Conservation (phyloP, 306 rosid species). For the Senna siamea region DNA sequence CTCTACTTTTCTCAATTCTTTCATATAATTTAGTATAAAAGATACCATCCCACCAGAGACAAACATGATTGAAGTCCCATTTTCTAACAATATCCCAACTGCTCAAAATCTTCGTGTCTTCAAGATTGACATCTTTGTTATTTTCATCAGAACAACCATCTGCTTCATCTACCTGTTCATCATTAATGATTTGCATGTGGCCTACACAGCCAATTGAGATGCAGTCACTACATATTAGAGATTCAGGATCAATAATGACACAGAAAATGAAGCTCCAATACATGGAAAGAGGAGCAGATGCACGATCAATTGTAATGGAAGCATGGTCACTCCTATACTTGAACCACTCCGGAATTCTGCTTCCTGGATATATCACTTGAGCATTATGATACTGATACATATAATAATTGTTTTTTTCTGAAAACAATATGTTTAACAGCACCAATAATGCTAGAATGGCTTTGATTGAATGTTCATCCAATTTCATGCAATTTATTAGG, state of each 20-base stretch:
- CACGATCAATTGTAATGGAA: conserved; percentile 6
- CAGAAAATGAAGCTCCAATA: conserved; percentile 29
- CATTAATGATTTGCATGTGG: no score
- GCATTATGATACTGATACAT: background rate
- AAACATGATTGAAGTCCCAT: no score
- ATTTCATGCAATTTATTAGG: conserved; percentile 30
- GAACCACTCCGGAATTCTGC: conserved; percentile 35
- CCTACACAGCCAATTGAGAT: no score
- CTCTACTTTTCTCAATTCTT: background rate
- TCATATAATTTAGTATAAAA: no score
- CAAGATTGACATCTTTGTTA: no score
- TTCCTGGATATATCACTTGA: conserved; percentile 25
- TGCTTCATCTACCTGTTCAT: no score
- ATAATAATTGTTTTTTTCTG: background rate
- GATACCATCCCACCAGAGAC: background rate
- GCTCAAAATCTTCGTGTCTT: no score
- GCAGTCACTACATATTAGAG: no score
- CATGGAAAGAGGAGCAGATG: background rate
- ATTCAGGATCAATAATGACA: conserved; percentile 16
- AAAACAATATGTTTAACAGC: conserved; percentile 1
- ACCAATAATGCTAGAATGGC: background rate
- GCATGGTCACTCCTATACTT: background rate
- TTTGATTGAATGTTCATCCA: conserved; percentile 6
- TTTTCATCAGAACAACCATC: no score
- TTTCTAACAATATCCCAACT: no score